phyloP scores from a whole-genome alignment of 2,329 filamentous ascomycete genomes.

The Fusarium tupiense region DNA sequence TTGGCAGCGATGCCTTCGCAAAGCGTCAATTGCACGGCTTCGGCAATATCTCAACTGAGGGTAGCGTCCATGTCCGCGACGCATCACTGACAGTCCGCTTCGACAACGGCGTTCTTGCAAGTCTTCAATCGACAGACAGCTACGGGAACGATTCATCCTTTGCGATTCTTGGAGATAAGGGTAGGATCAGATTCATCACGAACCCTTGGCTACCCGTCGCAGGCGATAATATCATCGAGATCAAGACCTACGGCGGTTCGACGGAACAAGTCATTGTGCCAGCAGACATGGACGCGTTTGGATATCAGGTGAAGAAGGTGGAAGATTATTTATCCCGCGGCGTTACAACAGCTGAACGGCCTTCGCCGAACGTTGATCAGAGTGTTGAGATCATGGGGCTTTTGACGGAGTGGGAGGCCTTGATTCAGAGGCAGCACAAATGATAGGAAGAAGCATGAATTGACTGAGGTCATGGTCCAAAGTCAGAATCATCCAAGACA shows the following conservation, averaged over 20 bases:
- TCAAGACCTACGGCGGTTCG: not conserved
- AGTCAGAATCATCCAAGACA: too few species aligned
- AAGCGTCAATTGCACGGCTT: not conserved
- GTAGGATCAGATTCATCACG: not conserved
- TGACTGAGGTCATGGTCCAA: too few species aligned
- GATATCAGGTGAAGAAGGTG: constrained; percentile 3
- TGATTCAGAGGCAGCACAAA: not conserved
- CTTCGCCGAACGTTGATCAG: constrained; percentile 7
- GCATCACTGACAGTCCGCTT: constrained; percentile 10
- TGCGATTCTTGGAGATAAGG: not conserved
- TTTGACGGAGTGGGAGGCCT: constrained; percentile 7
- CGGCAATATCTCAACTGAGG: not conserved
- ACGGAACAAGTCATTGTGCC: not conserved
- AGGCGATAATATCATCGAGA: constrained; percentile 8
- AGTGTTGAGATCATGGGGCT: constrained; percentile 14
- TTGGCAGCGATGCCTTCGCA: not conserved
- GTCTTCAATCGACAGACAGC: constrained; percentile 7
- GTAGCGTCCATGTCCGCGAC: constrained; percentile 4
- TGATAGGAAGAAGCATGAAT: not conserved
- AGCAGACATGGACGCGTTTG: not conserved
- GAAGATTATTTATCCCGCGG: constrained; percentile 1
- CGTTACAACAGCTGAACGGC: not conserved
- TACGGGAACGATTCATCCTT: constrained; percentile 10
- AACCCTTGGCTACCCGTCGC: constrained; percentile 3
- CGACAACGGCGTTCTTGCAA: constrained; percentile 1